phyloP scores from a whole-genome alignment of 2,329 filamentous ascomycete species.

The Beauveria brongniartii region DNA sequence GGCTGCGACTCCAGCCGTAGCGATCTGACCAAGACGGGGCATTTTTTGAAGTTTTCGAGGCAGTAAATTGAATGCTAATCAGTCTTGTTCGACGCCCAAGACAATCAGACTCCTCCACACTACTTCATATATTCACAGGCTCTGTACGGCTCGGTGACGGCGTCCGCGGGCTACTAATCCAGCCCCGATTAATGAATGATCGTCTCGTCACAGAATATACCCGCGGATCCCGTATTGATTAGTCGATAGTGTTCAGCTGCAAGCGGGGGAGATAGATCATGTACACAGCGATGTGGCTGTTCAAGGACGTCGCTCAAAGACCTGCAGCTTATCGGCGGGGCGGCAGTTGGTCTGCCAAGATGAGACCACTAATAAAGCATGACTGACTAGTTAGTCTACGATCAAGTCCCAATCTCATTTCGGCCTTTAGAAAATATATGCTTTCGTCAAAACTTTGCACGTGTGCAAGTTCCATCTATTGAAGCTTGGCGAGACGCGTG shows the following conservation, averaged over 20 bases:
- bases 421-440: not conserved
- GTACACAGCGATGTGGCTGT: not conserved
- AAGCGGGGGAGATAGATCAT: not conserved
- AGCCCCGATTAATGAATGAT: not conserved
- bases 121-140: not conserved
- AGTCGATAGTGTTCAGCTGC: not conserved
- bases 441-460: not conserved
- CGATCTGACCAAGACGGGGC: not conserved
- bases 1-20: not conserved
- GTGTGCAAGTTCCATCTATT: not conserved
- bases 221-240: constrained; percentile 2
- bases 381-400: no score
- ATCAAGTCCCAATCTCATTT: not conserved
- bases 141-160: not conserved
- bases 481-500: not conserved
- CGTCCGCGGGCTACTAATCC: not conserved
- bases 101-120: not conserved
- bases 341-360: not conserved
- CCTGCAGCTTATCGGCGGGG: not conserved
- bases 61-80: not conserved
- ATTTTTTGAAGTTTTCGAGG: not conserved
- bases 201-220: not conserved
- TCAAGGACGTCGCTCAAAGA: not conserved
- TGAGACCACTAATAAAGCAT: not conserved
- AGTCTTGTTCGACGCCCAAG: not conserved